Evolutionary conservation across 257 asterid genomes (phyloP).

Genomic region (Osmanthus fragrans): DNA sequence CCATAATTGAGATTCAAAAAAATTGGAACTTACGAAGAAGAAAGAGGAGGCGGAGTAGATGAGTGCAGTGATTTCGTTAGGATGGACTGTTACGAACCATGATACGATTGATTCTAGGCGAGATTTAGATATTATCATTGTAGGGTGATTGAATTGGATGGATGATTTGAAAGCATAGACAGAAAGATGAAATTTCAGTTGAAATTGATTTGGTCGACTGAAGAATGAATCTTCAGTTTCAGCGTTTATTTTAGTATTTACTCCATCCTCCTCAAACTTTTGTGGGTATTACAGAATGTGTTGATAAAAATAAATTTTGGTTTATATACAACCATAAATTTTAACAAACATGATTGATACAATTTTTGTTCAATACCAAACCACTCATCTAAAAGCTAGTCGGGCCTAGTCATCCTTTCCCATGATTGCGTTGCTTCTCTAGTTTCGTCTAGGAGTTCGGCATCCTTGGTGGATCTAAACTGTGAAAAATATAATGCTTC

Average conservation of each 20-base stretch:
- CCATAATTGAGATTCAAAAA: neutral
- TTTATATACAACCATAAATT: too few species aligned
- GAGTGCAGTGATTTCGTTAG: slow-evolving; percentile 77
- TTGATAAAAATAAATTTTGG: too few species aligned
- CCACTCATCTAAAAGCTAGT: neutral
- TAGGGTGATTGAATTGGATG: slow-evolving; percentile 20
- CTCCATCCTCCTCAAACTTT: too few species aligned
- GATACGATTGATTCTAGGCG: slow-evolving; percentile 64
- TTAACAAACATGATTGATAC: too few species aligned
- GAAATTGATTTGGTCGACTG: neutral
- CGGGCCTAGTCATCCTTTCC: too few species aligned
- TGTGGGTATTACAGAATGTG: too few species aligned
- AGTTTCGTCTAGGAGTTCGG: too few species aligned
- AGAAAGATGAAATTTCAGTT: neutral
- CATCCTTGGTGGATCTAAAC: too few species aligned
- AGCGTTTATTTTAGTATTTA: neutral
- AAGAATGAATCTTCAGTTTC: slow-evolving; percentile 9
- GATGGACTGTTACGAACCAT: slow-evolving; percentile 71
- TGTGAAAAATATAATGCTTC: too few species aligned
- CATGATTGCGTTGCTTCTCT: too few species aligned
- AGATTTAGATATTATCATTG: slow-evolving; percentile 58
- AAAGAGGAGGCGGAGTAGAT: slow-evolving; percentile 74
- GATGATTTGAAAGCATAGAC: slow-evolving; percentile 8
- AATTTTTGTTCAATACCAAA: too few species aligned
- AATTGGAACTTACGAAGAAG: slow-evolving; percentile 62